phyloP scores from a whole-genome alignment of 1,284 basidiomycete genomes.

The Leccinum angustisporum region DNA sequence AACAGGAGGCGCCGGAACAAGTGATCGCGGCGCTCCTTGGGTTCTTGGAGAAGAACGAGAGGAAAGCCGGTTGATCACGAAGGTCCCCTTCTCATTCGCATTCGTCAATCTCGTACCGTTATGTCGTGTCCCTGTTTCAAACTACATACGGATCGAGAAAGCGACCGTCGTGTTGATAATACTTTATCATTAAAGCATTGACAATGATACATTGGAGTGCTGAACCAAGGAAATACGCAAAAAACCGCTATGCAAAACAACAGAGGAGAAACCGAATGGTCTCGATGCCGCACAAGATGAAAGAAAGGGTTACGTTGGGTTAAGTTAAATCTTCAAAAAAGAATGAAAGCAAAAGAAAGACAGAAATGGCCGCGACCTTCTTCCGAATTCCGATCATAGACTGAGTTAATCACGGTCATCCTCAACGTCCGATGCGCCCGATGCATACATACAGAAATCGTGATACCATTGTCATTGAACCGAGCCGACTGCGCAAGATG shows the following conservation, averaged over 20 bases:
- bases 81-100: not conserved
- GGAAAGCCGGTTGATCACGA: not conserved
- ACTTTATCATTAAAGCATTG: slow-evolving; percentile 21
- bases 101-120: not conserved
- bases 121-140: slow-evolving; percentile 1
- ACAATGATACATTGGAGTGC: slow-evolving; percentile 31
- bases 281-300: slow-evolving; percentile 8
- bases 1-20: slow-evolving; percentile 47
- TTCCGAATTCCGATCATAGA: not conserved
- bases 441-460: not conserved
- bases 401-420: not conserved
- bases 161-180: slow-evolving; percentile 17
- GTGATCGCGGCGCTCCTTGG: slow-evolving; percentile 23
- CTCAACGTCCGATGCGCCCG: not conserved
- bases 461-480: slow-evolving; percentile 19
- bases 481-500: slow-evolving; percentile 8
- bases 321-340: slow-evolving; percentile 14
- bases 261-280: slow-evolving; percentile 10
- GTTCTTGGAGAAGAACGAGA: slow-evolving; percentile 21
- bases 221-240: slow-evolving; percentile 13
- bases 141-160: slow-evolving; percentile 17
- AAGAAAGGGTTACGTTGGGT: slow-evolving; percentile 2
- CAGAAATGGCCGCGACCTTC: not conserved
- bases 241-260: slow-evolving; percentile 31
- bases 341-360: not conserved